Evolutionary conservation across 306 rosid genomes (phyloP), one percentile per base, ranked within the genome.

Genomic region (Prosopis cineraria): DNA sequence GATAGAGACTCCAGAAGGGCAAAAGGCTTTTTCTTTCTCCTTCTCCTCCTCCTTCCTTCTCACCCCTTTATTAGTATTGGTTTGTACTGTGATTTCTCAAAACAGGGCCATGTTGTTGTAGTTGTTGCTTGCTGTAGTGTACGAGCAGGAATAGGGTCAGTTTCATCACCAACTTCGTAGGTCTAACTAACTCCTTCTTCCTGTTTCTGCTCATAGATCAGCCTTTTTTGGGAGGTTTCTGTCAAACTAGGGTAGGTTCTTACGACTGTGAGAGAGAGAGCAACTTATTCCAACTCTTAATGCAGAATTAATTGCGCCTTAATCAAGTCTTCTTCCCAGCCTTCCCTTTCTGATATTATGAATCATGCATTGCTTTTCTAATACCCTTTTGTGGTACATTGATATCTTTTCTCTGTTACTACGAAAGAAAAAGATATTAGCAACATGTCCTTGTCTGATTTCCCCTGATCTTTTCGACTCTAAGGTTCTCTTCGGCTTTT

Each of bases 151-250:
- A 27, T 72, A 66, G 78, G 43, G 86, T 82, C 85, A 72, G 69
- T 80, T 79, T 76, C 45, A 68, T 36, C 56, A 85, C 78, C 86
- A 85, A 82, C 83, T 79, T 63, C 67, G 63, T 75, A 76, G 75
- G 78, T 85, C 72, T 85, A 70, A 85, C 79, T 63, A 85, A 81
- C 65, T 69, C 65, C 31, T 16, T 8, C 3, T 48, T 19, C 13
- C 1, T 52, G n/a, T 22, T 79, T 75, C 10, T 66, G 53, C 45
- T 48, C n/a, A 55, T 17, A 63, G 27, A 53, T 79, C 1, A 75
- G 80, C 17, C 52, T 75, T 70, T 13, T 3, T 20, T 52, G 59
- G 8, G 53, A 53, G 58, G 72, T 85, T 83, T 78, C 81, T 71
- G 39, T 79, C 82, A 85, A 72, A 70, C 31, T 53, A 45, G 65